Evolutionary conservation across 352 stramenopile genomes (phyloP).

Genomic region (Pythium sp.): DNA sequence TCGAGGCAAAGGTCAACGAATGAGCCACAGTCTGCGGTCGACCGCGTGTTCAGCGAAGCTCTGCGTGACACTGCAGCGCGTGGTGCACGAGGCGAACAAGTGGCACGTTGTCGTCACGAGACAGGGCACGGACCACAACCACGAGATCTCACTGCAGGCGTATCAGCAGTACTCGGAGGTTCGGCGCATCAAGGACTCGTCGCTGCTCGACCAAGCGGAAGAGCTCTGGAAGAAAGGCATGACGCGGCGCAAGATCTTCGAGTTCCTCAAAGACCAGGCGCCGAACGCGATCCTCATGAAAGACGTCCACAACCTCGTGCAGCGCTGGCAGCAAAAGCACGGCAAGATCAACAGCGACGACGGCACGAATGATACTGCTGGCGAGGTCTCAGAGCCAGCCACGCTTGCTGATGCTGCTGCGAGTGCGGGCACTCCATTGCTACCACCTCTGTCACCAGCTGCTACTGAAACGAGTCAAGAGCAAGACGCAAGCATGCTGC

Average conservation of each 20-base stretch:
- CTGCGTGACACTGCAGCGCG: slow-evolving; percentile 64
- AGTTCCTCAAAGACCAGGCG: slow-evolving; percentile 68
- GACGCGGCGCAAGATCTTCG: slow-evolving; percentile 61
- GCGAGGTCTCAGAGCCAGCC: neutral
- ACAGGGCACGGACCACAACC: slow-evolving; percentile 69
- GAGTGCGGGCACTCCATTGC: too few species aligned
- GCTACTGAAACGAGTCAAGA: neutral
- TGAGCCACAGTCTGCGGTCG: slow-evolving; percentile 66
- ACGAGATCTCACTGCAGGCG: slow-evolving; percentile 51
- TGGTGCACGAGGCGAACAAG: slow-evolving; percentile 20
- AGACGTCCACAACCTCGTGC: slow-evolving; percentile 77
- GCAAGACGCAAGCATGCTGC: neutral
- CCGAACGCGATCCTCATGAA: slow-evolving; percentile 67
- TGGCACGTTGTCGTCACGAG: slow-evolving; percentile 77
- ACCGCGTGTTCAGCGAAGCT: slow-evolving; percentile 67
- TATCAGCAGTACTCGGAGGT: slow-evolving; percentile 75
- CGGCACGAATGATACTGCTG: neutral
- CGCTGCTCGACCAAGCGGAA: slow-evolving; percentile 52
- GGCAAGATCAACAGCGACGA: slow-evolving; percentile 1
- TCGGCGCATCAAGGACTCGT: slow-evolving; percentile 58
- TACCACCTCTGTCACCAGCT: neutral
- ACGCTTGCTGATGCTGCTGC: neutral
- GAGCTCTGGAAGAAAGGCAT: slow-evolving; percentile 55
- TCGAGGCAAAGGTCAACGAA: slow-evolving; percentile 61
- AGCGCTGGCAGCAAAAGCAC: slow-evolving; percentile 55